These are phyloP conservation scores for Xylaria sp. DNA, from an alignment of 495 filamentous ascomycete genomes.

Conservation along the genomic window DNA sequence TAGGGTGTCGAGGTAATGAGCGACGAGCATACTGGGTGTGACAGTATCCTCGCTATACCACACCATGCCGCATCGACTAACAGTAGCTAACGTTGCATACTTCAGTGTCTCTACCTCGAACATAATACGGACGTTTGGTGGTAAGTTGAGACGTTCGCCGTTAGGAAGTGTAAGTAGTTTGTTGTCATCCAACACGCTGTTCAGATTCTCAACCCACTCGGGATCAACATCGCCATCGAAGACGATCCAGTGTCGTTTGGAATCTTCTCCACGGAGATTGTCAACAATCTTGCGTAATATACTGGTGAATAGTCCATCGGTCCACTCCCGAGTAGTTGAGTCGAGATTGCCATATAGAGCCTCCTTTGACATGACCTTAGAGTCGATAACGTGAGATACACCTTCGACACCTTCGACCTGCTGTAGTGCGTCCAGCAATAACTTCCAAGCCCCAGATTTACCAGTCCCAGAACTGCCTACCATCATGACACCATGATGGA, in stretches of 20 bases:
- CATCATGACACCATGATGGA: constrained; percentile 99
- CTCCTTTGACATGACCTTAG: constrained; percentile 99
- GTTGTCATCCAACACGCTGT: constrained; percentile 99
- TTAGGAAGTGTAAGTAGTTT: constrained; percentile 96
- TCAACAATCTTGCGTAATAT: constrained; percentile 98
- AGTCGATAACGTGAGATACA: constrained; percentile 96
- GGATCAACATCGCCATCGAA: constrained; percentile 99
- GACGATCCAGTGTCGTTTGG: constrained; percentile 98
- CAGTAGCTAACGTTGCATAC: constrained; percentile 95
- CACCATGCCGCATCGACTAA: constrained; percentile 99
- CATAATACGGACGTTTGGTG: constrained; percentile 96
- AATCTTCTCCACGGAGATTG: constrained; percentile 95
- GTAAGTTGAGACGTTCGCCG: constrained; percentile 93
- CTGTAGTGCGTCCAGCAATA: constrained; percentile 91
- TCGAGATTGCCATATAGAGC: constrained; percentile 93
- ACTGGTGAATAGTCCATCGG: constrained; percentile 96
- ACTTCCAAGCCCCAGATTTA: constrained; percentile 94
- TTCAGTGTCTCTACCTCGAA: constrained; percentile 99
- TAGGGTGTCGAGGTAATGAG: constrained; percentile 86
- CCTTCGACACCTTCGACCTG: constrained; percentile 90
- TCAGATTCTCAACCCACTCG: constrained; percentile 99
- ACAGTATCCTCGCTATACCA: constrained; percentile 99
- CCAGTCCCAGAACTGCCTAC: constrained; percentile 94
- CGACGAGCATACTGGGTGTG: constrained; percentile 87
- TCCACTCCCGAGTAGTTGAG: constrained; percentile 97